Conservation (phyloP, 1,139 yeast genomes). For the Blastobotrys persicus region DNA sequence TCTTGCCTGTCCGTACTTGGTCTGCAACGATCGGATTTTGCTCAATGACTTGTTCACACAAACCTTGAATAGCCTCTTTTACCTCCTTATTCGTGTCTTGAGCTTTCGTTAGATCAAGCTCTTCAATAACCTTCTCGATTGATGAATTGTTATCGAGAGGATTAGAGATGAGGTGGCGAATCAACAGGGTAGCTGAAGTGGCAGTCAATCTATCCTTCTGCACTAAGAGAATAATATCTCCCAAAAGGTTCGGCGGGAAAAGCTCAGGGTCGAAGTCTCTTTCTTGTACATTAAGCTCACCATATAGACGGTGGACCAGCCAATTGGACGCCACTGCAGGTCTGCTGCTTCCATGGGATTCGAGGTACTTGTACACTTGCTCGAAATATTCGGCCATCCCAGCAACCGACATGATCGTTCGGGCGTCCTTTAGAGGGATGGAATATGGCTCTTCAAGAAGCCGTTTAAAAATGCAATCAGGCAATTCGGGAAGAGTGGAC, state of each 20-base stretch:
- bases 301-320: constrained; percentile 79
- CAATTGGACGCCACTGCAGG: constrained; percentile 53
- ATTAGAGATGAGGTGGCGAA: constrained; percentile 56
- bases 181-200: constrained; percentile 63
- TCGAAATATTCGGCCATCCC: constrained; percentile 53
- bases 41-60: constrained; percentile 54
- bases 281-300: constrained; percentile 58
- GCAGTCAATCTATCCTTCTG: constrained; percentile 44
- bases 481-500: constrained; percentile 53
- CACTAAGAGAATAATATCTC: constrained; percentile 46
- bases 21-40: constrained; percentile 57
- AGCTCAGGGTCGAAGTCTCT: constrained; percentile 35
- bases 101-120: constrained; percentile 51
- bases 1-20: constrained; percentile 57
- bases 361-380: constrained; percentile 39
- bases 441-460: constrained; percentile 52
- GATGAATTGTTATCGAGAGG: constrained; percentile 36
- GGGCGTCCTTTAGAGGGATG: constrained; percentile 71
- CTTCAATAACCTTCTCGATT: constrained; percentile 49
- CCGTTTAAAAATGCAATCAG: constrained; percentile 56
- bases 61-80: constrained; percentile 46
- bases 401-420: constrained; percentile 52
- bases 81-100: constrained; percentile 35
- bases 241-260: constrained; percentile 36
- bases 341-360: constrained; percentile 22